Percentiles rank a stretch among this genome's conserved stretches.
Evolutionary conservation across 2,329 filamentous ascomycete species (phyloP).

Genomic region (Hyphodiscus sp.): DNA sequence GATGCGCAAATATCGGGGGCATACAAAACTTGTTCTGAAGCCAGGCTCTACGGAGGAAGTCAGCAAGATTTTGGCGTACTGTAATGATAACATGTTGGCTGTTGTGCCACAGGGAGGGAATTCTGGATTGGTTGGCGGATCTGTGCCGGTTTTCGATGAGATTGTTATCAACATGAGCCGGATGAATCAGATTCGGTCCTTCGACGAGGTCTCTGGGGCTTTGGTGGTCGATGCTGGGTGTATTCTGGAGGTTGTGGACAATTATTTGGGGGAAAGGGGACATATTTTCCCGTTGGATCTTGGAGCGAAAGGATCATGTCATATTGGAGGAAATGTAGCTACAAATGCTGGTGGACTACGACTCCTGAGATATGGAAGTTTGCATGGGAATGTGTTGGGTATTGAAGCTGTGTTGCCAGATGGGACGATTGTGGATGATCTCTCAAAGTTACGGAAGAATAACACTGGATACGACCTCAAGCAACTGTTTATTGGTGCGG

Average conservation of each 20-base stretch:
- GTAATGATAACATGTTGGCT: constrained; percentile 85
- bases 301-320: constrained; percentile 96
- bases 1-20: constrained; percentile 98
- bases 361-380: constrained; percentile 83
- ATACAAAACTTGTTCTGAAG: constrained; percentile 80
- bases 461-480: constrained; percentile 98
- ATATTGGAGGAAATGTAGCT: constrained; percentile 91
- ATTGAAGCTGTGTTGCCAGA: constrained; percentile 91
- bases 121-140: constrained; percentile 90
- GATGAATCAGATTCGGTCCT: constrained; percentile 87
- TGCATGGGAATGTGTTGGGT: constrained; percentile 89
- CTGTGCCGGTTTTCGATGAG: constrained; percentile 95
- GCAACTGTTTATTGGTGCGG: constrained; percentile 91
- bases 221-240: constrained; percentile 87
- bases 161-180: constrained; percentile 86
- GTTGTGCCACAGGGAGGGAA: constrained; percentile 97
- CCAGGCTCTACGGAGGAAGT: constrained; percentile 81
- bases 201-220: constrained; percentile 88
- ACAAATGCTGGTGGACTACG: constrained; percentile 93
- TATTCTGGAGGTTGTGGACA: constrained; percentile 83
- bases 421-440: constrained; percentile 84
- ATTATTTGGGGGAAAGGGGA: constrained; percentile 72
- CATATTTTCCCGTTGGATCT: constrained; percentile 95
- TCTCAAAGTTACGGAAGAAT: constrained; percentile 88
- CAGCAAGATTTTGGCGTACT: constrained; percentile 86